Conservation (phyloP, 1,284 basidiomycete genomes). For the Xerocomus amazonicus region DNA sequence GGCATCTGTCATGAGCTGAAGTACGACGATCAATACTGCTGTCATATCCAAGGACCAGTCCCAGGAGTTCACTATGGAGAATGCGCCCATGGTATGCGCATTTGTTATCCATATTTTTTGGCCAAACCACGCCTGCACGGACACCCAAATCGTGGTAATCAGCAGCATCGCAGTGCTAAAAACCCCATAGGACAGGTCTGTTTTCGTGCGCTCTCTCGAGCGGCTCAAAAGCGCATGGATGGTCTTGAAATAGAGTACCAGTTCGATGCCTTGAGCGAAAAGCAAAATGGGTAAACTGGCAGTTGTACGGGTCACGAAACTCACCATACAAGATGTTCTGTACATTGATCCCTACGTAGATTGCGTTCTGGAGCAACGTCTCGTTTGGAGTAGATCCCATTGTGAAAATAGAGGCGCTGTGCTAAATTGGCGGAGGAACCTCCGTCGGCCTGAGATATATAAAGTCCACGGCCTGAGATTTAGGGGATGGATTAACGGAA, state of each 20-base stretch:
- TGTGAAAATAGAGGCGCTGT: background rate
- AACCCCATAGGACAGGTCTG: constrained; percentile 6
- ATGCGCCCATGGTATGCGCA: constrained; percentile 2
- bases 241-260: constrained; percentile 12
- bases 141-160: constrained; percentile 9
- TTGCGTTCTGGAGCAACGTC: background rate
- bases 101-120: constrained; percentile 12
- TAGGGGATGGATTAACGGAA: no score
- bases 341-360: constrained; percentile 8
- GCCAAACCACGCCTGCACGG: constrained; percentile 6
- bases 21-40: background rate
- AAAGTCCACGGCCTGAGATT: no score
- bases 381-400: background rate
- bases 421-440: background rate
- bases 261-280: constrained; percentile 5
- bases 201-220: background rate
- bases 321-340: constrained; percentile 11
- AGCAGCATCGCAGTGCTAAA: constrained; percentile 12
- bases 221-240: constrained; percentile 1
- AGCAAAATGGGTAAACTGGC: no score
- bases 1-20: constrained; percentile 18
- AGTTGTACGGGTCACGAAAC: background rate
- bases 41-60: constrained; percentile 6
- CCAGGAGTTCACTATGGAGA: background rate
- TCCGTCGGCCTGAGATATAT: no score